Conservation (phyloP, 176 grass and related monocot genomes). For the Cymbopogon citratus region DNA sequence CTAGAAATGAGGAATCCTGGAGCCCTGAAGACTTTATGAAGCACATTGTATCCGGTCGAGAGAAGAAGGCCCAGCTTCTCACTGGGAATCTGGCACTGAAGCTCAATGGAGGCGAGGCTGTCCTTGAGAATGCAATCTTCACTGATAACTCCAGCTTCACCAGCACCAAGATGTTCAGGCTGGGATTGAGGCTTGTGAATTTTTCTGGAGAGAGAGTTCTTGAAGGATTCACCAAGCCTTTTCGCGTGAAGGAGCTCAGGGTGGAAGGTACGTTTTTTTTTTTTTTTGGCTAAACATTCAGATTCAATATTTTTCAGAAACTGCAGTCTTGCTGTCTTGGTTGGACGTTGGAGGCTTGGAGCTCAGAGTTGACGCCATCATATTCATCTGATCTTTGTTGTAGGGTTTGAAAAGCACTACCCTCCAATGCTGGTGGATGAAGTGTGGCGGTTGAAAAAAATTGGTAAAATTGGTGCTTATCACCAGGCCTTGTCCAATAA, state of each 20-base stretch:
- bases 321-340: background rate
- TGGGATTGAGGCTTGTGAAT: slow-evolving; percentile 38
- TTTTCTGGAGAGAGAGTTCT: slow-evolving; percentile 37
- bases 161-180: slow-evolving; percentile 51
- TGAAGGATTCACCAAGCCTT: slow-evolving; percentile 47
- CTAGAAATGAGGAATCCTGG: slow-evolving; percentile 45
- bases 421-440: slow-evolving; percentile 31
- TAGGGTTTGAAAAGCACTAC: slow-evolving; percentile 46
- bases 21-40: slow-evolving; percentile 41
- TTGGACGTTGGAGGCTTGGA: background rate
- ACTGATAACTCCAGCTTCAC: slow-evolving; percentile 60
- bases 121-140: slow-evolving; percentile 39
- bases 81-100: slow-evolving; percentile 37
- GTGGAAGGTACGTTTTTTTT: slow-evolving; percentile 33
- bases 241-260: slow-evolving; percentile 51
- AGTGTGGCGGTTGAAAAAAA: slow-evolving; percentile 47
- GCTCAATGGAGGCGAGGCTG: slow-evolving; percentile 34
- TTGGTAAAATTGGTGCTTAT: slow-evolving; percentile 28
- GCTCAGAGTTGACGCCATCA: background rate
- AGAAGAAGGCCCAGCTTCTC: slow-evolving; percentile 37
- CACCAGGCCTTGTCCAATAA: slow-evolving; percentile 20
- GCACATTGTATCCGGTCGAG: slow-evolving; percentile 37
- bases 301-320: background rate
- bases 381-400: background rate
- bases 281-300: background rate